Evolutionary conservation across 1,284 basidiomycete genomes (phyloP), one percentile per base, ranked within the genome.

Genomic region (Melanopsichium pennsylvanicum): DNA sequence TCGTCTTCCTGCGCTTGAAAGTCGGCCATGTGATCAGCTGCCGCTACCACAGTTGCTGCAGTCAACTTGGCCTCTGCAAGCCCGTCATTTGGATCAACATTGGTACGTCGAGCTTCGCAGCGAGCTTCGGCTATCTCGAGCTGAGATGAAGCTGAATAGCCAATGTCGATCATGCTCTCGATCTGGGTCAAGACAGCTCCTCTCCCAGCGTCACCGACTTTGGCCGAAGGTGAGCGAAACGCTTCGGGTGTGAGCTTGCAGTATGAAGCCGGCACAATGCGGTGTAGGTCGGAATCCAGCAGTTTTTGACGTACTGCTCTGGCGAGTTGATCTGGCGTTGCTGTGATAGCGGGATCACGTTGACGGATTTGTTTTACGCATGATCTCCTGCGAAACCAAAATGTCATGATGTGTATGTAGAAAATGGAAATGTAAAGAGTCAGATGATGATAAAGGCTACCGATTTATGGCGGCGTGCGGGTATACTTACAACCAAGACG

Each of bases 21-120:
- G n/a, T 64, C 61, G 18, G 56, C 50, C 67, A 64, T 70, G 29
- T 56, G 61, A 36, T 59, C 66, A 5, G 31, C 23, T 9, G 26
- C 40, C 19, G 44, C 11, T 8, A 22, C 11, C 7, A 54, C 23
- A 12, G 92, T 92, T 15, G 92, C n/a, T 9, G 36, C 33, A 11
- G 37, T n/a, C 56, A 19, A 29, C 44, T 5, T 57, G n/a, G n/a
- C 57, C 18, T 49, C 45, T 4, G 13, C 27, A 29, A 40, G 27
- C 1, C 44, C 45, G 5, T 52, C 26, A 34, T 64, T 64, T 1
- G 62, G 56, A 32, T 59, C 57, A n/a, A 64, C 39, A 18, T 59
- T 63, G 41, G 54, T 46, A 13, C 51, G 51, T 2, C 55, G 51
- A 7, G 57, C 57, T 8, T 64, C 61, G 10, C 52, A 36, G 6